A percentile compares a stretch with the other conserved stretches of the same genome.
phyloP scores from a whole-genome alignment of 257 asterid genomes.

The Prunella vulgaris region DNA sequence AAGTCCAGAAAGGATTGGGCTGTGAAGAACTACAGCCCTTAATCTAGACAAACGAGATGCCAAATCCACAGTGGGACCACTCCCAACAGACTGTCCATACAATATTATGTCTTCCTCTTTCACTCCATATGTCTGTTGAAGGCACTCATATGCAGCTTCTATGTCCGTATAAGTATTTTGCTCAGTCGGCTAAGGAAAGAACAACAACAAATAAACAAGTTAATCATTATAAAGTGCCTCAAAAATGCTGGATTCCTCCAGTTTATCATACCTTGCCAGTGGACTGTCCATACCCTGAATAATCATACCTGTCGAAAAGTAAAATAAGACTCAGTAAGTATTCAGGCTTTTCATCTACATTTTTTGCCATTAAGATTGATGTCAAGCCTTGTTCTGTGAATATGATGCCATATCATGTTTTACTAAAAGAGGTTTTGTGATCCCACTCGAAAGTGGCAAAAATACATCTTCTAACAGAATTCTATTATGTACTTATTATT shows the following conservation, averaged over 20 bases:
- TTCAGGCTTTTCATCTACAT: conserved; percentile 18
- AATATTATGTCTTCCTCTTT: conserved; percentile 82
- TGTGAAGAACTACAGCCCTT: conserved; percentile 96
- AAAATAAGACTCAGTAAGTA: conserved; percentile 16
- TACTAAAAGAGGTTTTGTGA: not conserved
- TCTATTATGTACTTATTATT: no score
- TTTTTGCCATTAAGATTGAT: not conserved
- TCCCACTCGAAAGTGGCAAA: conserved; percentile 4
- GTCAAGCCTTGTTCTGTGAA: not conserved
- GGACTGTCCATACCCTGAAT: conserved; percentile 91
- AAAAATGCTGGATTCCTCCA: conserved; percentile 15
- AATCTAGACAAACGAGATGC: conserved; percentile 72
- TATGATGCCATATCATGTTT: not conserved
- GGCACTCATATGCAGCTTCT: conserved; percentile 91
- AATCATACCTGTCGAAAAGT: conserved; percentile 66
- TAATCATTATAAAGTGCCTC: conserved; percentile 7
- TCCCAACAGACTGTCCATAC: conserved; percentile 98
- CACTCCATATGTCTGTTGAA: conserved; percentile 69
- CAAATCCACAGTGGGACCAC: conserved; percentile 92
- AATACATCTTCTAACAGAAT: not conserved
- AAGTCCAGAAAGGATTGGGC: conserved; percentile 88
- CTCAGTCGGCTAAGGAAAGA: conserved; percentile 69
- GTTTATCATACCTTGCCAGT: conserved; percentile 78
- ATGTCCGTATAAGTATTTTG: conserved; percentile 88
- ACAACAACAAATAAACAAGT: conserved; percentile 25